These are phyloP conservation scores for Claviceps sorghi DNA, from an alignment of 2,329 filamentous ascomycete genomes.

Conservation along the genomic window DNA sequence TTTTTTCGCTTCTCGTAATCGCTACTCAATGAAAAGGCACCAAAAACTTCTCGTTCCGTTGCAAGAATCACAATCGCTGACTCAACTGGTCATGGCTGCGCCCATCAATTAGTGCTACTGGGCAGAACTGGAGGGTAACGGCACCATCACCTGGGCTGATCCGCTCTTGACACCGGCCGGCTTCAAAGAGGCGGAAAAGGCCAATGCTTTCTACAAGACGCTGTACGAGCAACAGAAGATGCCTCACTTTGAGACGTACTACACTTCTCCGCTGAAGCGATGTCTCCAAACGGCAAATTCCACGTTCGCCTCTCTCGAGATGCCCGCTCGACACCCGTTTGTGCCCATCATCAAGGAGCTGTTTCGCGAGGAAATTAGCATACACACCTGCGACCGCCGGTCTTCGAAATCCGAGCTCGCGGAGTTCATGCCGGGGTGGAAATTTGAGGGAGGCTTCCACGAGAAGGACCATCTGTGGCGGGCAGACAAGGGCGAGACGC, in stretches of 20 bases:
- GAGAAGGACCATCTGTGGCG: conserved; percentile 38
- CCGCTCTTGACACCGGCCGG: conserved; percentile 45
- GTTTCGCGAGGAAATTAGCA: conserved; percentile 50
- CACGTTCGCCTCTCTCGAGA: conserved; percentile 40
- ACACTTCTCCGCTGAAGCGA: conserved; percentile 47
- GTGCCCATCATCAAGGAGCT: conserved; percentile 47
- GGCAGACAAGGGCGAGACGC: conserved; percentile 26
- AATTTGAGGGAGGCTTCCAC: conserved; percentile 45
- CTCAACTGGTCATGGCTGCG: background rate
- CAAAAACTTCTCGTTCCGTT: background rate
- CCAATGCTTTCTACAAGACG: conserved; percentile 43
- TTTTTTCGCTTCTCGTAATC: too few species aligned
- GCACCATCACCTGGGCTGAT: conserved; percentile 47
- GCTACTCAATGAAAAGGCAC: too few species aligned
- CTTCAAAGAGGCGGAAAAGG: conserved; percentile 39
- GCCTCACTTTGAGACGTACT: conserved; percentile 48
- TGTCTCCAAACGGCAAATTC: conserved; percentile 48
- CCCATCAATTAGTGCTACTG: conserved; percentile 40
- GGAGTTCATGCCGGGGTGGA: conserved; percentile 34
- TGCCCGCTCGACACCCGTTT: conserved; percentile 38
- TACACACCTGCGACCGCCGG: conserved; percentile 54
- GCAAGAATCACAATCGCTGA: background rate
- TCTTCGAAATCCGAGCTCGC: conserved; percentile 39
- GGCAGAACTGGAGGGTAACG: conserved; percentile 49
- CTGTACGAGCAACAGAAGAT: conserved; percentile 38